Percentiles rank a stretch among this genome's conserved stretches.
Conservation (phyloP, 768 basidiomycete genomes). For the Astraeus odoratus region DNA sequence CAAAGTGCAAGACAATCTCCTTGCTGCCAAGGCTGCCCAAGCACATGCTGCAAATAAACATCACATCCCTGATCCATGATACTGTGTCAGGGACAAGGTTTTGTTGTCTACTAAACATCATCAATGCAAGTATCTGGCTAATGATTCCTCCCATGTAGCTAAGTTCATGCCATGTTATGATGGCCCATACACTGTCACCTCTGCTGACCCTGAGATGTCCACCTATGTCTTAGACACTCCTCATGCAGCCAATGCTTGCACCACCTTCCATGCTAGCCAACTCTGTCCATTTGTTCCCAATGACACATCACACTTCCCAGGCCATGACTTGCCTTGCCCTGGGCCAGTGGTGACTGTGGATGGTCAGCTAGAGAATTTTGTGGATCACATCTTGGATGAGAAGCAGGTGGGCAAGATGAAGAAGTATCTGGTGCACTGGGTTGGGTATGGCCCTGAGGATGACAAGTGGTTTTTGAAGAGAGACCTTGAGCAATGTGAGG, state of each 20-base stretch:
- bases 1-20: conserved; percentile 30
- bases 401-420: neutral
- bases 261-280: conserved; percentile 9
- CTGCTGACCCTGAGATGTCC: conserved; percentile 1
- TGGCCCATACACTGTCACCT: conserved; percentile 9
- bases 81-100: too few species aligned
- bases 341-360: conserved; percentile 4
- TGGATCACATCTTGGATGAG: conserved; percentile 8
- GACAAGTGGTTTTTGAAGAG: conserved; percentile 22
- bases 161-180: conserved; percentile 13
- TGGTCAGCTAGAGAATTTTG: conserved; percentile 8
- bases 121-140: neutral
- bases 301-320: conserved; percentile 9
- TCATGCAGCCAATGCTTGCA: neutral
- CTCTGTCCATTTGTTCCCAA: conserved; percentile 3
- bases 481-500: conserved; percentile 18
- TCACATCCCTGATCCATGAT: neutral
- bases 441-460: conserved; percentile 23
- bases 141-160: conserved; percentile 1
- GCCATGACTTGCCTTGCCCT: neutral
- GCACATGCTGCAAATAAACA: conserved; percentile 8
- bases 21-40: conserved; percentile 23
- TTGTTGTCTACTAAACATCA: conserved; percentile 6
- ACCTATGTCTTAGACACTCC: conserved; percentile 15
- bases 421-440: conserved; percentile 21